Evolutionary conservation across 2,329 filamentous ascomycete species (phyloP).

Genomic region (Dactylellina parvicollis): DNA sequence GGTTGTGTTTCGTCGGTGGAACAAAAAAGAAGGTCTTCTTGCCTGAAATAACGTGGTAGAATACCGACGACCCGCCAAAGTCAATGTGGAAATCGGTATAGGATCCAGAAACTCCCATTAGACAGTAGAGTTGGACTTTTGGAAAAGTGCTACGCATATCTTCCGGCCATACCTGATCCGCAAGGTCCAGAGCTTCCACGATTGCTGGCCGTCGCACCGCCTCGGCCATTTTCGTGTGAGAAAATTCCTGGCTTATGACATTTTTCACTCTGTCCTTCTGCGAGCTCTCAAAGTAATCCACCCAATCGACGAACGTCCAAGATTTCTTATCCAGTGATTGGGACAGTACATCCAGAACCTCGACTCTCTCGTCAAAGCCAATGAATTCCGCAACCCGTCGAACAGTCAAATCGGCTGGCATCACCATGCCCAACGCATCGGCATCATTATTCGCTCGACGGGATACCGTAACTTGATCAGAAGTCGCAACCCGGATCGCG

Average conservation of each 20-base stretch:
- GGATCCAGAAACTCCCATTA: conserved; percentile 77
- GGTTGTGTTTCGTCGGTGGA: conserved; percentile 73
- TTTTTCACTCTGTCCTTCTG: conserved; percentile 72
- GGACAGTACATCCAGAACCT: conserved; percentile 76
- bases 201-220: conserved; percentile 72
- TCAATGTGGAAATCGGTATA: conserved; percentile 79
- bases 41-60: conserved; percentile 75
- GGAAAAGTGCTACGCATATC: conserved; percentile 68
- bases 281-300: conserved; percentile 72
- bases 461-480: conserved; percentile 62
- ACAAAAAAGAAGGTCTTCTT: conserved; percentile 78
- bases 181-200: conserved; percentile 70
- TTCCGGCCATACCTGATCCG: conserved; percentile 68
- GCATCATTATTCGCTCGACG: conserved; percentile 64
- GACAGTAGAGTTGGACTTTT: conserved; percentile 68
- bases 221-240: conserved; percentile 70
- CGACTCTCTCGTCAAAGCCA: conserved; percentile 70
- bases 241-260: conserved; percentile 76
- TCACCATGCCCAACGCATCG: conserved; percentile 74
- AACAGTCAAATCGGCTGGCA: conserved; percentile 72
- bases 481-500: conserved; percentile 63
- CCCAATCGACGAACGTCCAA: conserved; percentile 74
- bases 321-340: conserved; percentile 73
- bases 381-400: conserved; percentile 72
- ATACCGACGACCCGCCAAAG: conserved; percentile 76